phyloP scores from a whole-genome alignment of 2,329 filamentous ascomycete species.

The Orbilia quercus region DNA sequence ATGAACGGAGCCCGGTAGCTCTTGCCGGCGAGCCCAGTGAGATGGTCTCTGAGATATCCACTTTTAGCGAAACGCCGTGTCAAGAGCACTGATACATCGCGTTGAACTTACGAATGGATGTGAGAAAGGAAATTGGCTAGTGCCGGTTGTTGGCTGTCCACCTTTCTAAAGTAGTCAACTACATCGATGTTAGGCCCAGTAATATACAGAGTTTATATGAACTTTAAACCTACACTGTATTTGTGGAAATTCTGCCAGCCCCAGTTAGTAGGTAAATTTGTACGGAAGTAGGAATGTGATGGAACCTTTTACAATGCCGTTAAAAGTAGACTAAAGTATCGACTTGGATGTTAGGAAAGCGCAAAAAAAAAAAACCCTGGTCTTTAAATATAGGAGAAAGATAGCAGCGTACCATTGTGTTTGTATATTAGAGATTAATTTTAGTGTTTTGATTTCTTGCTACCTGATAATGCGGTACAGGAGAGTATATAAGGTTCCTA shows the following conservation, averaged over 20 bases:
- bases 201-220: background rate
- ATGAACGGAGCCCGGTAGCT: slow-evolving; percentile 81
- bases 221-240: slow-evolving; percentile 71
- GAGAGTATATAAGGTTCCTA: too few species aligned
- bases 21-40: slow-evolving; percentile 76
- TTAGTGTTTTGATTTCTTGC: too few species aligned
- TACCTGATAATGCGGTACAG: too few species aligned
- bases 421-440: too few species aligned
- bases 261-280: background rate
- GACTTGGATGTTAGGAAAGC: too few species aligned
- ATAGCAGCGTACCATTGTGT: too few species aligned
- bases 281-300: background rate
- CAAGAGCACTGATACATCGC: too few species aligned
- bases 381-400: too few species aligned
- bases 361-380: background rate
- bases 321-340: slow-evolving; percentile 76
- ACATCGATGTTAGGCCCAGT: slow-evolving; percentile 23
- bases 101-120: slow-evolving; percentile 73
- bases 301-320: slow-evolving; percentile 71
- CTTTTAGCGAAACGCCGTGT: background rate
- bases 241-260: slow-evolving; percentile 76
- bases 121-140: slow-evolving; percentile 90
- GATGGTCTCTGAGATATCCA: slow-evolving; percentile 76
- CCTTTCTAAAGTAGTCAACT: slow-evolving; percentile 84
- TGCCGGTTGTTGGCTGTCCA: slow-evolving; percentile 69